Evolutionary conservation across 2,329 filamentous ascomycete genomes (phyloP).

Genomic region (Chaetoscypha palmicola): DNA sequence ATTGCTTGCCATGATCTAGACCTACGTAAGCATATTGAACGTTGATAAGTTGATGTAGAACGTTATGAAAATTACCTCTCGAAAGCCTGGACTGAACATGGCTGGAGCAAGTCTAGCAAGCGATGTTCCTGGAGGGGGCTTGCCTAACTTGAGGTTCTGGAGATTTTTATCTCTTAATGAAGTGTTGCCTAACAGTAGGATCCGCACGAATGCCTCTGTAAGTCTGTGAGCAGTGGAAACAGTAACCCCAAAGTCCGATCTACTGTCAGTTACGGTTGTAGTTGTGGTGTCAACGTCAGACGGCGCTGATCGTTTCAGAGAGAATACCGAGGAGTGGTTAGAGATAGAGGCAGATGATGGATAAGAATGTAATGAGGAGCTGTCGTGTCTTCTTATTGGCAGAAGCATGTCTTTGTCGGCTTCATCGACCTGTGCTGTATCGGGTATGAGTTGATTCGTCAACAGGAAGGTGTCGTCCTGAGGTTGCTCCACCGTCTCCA

Average conservation of each 20-base stretch:
- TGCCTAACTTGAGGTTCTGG: constrained; percentile 12
- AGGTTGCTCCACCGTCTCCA: not conserved
- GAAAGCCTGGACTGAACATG: constrained; percentile 26
- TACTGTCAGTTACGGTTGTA: not conserved
- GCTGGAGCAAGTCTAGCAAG: constrained; percentile 19
- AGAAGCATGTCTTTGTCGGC: constrained; percentile 13
- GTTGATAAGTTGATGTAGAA: not conserved
- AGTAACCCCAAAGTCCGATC: not conserved
- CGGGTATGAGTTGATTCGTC: not conserved
- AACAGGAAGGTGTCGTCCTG: constrained; percentile 1
- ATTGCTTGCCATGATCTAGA: constrained; percentile 18
- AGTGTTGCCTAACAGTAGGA: constrained; percentile 11
- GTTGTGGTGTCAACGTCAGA: too few relatives aligned
- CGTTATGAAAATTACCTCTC: constrained; percentile 17
- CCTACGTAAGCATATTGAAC: constrained; percentile 2
- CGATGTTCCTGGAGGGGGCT: constrained; percentile 6
- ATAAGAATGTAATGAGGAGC: constrained; percentile 1
- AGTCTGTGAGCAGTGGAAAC: constrained; percentile 7
- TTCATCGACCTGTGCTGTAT: not conserved
- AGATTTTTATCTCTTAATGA: not conserved
- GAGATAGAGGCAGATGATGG: constrained; percentile 5
- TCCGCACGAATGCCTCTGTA: constrained; percentile 9
- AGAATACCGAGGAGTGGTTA: constrained; percentile 1
- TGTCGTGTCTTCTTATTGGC: constrained; percentile 4
- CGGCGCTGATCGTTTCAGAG: constrained; percentile 1